These are phyloP conservation scores for Miscanthus lutarioriparius DNA, from an alignment of 176 grass and related monocot genomes.

Conservation along the genomic window DNA sequence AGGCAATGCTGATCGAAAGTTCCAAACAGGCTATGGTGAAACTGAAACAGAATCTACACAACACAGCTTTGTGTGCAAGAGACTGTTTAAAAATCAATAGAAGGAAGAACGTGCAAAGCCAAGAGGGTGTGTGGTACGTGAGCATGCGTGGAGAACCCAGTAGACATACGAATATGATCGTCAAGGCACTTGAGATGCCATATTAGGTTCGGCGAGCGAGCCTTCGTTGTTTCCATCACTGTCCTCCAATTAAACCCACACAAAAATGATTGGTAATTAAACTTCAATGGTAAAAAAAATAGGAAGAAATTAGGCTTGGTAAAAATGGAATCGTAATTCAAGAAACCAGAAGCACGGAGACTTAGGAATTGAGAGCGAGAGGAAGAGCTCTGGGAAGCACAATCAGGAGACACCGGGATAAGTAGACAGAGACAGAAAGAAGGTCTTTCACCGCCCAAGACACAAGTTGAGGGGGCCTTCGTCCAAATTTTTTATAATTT, in stretches of 20 bases:
- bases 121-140: neutral
- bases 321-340: neutral
- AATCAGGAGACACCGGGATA: neutral
- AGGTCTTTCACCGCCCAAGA: neutral
- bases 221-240: slow-evolving; percentile 49
- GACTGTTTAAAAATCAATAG: neutral
- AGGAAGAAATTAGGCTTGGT: neutral
- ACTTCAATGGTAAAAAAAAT: neutral
- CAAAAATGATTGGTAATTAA: neutral
- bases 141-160: slow-evolving; percentile 40
- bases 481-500: neutral
- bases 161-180: slow-evolving; percentile 27
- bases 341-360: neutral
- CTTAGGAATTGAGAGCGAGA: neutral
- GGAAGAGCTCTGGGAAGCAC: neutral
- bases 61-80: neutral
- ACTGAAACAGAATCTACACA: neutral
- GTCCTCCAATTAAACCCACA: slow-evolving; percentile 22
- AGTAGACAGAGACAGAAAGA: neutral
- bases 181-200: slow-evolving; percentile 45
- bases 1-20: neutral
- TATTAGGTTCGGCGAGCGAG: slow-evolving; percentile 56
- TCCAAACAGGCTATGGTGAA: neutral
- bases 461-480: neutral
- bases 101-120: neutral